Evolutionary conservation across 768 basidiomycete genomes (phyloP).

Genomic region (Saitozyma podzolica): DNA sequence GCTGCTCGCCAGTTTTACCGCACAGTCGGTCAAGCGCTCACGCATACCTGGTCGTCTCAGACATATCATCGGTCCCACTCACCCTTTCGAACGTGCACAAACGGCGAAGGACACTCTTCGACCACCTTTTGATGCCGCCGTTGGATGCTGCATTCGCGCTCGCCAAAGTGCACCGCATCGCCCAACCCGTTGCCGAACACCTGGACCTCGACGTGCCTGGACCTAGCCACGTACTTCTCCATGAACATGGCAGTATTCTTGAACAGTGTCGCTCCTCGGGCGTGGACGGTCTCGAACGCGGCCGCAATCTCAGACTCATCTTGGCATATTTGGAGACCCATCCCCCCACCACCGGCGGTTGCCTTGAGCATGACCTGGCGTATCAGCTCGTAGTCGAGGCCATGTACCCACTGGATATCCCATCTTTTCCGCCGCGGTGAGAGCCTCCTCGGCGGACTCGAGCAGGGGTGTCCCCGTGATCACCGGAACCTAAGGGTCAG

Average conservation of each 20-base stretch:
- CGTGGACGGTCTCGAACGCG: too few species aligned
- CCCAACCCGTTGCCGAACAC: slow-evolving; percentile 66
- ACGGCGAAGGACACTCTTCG: slow-evolving; percentile 62
- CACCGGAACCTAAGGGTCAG: too few species aligned
- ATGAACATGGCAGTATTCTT: slow-evolving; percentile 69
- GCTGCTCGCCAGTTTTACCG: too few species aligned
- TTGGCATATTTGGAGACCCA: too few species aligned
- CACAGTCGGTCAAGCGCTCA: too few species aligned
- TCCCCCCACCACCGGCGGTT: too few species aligned
- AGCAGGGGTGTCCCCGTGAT: too few species aligned
- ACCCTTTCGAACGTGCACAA: slow-evolving; percentile 58
- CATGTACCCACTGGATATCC: slow-evolving; percentile 18
- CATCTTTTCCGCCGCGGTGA: too few species aligned
- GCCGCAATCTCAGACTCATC: slow-evolving; percentile 60
- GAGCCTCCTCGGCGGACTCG: too few species aligned
- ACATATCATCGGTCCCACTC: too few species aligned
- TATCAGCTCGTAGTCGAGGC: slow-evolving; percentile 59
- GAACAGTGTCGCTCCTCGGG: slow-evolving; percentile 17
- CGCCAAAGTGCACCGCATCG: slow-evolving; percentile 65
- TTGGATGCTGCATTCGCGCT: slow-evolving; percentile 71
- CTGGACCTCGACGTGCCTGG: slow-evolving; percentile 65
- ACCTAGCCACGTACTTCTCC: slow-evolving; percentile 62
- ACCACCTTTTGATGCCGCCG: slow-evolving; percentile 72
- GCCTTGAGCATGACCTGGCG: too few species aligned
- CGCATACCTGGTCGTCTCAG: too few species aligned